Evolutionary conservation across 1,284 basidiomycete genomes (phyloP).

Genomic region (Microstroma glucosiphilum): DNA sequence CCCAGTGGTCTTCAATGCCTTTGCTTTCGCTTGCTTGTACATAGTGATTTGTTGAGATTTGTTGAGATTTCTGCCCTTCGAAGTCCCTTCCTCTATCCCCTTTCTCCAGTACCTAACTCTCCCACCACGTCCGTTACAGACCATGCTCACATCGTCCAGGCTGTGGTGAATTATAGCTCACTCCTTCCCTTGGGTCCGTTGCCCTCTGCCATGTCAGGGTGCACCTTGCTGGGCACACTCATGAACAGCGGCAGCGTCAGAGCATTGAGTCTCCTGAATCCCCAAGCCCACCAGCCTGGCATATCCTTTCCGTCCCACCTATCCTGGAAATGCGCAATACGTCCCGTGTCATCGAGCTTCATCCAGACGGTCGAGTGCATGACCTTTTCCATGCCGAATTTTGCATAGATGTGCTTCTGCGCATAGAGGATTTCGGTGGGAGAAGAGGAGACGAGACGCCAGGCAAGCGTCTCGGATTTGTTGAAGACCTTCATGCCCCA

Average conservation of each 20-base stretch:
- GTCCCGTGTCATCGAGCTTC: slow-evolving; percentile 62
- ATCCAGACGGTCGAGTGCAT: slow-evolving; percentile 62
- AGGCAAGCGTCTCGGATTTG: slow-evolving; percentile 56
- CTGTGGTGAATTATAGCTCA: background rate
- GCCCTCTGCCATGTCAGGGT: background rate
- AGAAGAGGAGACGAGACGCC: slow-evolving; percentile 55
- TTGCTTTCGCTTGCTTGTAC: no score
- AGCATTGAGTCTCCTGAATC: background rate
- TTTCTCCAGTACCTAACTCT: no score
- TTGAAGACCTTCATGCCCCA: slow-evolving; percentile 62
- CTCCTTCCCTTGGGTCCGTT: background rate
- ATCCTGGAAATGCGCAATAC: slow-evolving; percentile 61
- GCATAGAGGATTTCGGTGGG: slow-evolving; percentile 61
- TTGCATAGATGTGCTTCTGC: slow-evolving; percentile 57
- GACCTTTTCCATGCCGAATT: slow-evolving; percentile 56
- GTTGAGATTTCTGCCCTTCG: no score
- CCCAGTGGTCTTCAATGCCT: no score
- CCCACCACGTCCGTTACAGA: no score
- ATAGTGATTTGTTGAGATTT: no score
- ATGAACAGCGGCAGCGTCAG: slow-evolving; percentile 1
- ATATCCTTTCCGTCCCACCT: slow-evolving; percentile 55
- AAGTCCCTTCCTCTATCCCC: no score
- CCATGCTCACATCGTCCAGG: no score
- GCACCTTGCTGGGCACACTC: background rate
- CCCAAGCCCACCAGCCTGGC: slow-evolving; percentile 2